Evolutionary conservation across 164 flowering plant genomes (phyloP).

Genomic region (Houttuynia cordata): DNA sequence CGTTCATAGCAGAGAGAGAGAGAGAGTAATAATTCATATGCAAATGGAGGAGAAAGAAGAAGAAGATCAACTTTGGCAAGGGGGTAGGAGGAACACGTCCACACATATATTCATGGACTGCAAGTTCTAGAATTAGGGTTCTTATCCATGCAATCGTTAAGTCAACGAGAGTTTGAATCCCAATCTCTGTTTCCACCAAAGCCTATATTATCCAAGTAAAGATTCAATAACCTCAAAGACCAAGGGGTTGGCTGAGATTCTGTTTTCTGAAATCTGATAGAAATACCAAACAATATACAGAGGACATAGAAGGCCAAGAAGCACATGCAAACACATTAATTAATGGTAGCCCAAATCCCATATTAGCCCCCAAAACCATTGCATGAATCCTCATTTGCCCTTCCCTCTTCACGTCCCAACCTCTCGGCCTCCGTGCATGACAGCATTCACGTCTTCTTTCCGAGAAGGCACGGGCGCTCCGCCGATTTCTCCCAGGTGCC

Average conservation of each 20-base stretch:
- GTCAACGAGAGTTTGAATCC: neutral
- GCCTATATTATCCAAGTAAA: neutral
- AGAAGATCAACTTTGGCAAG: neutral
- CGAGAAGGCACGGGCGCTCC: slow-evolving; percentile 73
- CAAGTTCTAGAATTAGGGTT: neutral
- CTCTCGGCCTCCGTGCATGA: slow-evolving; percentile 19
- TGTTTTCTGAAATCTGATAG: too few relatives aligned
- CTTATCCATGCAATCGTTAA: neutral
- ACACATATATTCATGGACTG: neutral
- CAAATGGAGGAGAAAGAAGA: neutral
- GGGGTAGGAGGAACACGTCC: neutral
- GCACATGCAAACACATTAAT: neutral
- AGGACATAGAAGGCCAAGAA: too few relatives aligned
- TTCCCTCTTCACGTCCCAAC: neutral
- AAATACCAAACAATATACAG: too few relatives aligned
- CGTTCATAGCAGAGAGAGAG: neutral
- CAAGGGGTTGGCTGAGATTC: neutral
- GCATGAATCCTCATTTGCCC: neutral
- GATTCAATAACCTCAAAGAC: neutral
- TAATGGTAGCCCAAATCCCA: neutral
- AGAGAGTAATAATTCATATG: neutral
- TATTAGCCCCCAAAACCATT: neutral
- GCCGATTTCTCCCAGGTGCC: slow-evolving; percentile 61
- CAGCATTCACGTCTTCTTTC: slow-evolving; percentile 25
- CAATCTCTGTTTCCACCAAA: neutral